phyloP scores from a whole-genome alignment of 179 eudicot genomes.

The Silene coronaria region DNA sequence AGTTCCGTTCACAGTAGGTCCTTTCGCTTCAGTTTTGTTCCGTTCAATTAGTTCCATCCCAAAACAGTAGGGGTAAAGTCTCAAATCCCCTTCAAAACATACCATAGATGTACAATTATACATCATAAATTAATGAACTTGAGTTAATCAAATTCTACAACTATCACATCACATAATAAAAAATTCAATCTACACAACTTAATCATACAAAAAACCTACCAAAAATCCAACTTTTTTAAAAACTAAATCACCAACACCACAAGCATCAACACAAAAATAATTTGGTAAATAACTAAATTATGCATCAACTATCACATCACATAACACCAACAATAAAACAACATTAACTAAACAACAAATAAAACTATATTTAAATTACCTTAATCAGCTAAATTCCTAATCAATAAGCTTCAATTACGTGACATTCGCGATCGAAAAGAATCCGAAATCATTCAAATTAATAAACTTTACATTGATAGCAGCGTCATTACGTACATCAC shows the following conservation, averaged over 20 bases:
- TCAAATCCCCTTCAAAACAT: background rate
- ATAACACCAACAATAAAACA: slow-evolving; percentile 7
- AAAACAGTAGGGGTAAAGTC: too few species aligned
- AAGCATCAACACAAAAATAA: slow-evolving; percentile 6
- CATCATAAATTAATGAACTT: background rate
- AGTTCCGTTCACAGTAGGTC: too few species aligned
- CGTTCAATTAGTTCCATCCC: too few species aligned
- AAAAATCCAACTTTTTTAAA: background rate
- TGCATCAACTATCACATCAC: slow-evolving; percentile 25
- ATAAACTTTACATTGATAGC: background rate
- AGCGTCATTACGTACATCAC: background rate
- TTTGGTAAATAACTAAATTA: background rate
- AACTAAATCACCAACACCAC: slow-evolving; percentile 7
- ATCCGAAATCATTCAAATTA: slow-evolving; percentile 2
- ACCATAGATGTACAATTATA: background rate
- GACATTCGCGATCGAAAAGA: background rate
- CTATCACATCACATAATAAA: slow-evolving; percentile 11
- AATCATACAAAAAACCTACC: slow-evolving; percentile 14
- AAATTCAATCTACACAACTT: slow-evolving; percentile 5
- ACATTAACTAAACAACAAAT: slow-evolving; percentile 9
- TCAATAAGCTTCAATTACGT: slow-evolving; percentile 7
- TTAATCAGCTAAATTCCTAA: background rate
- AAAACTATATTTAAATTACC: background rate
- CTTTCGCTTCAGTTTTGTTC: too few species aligned
- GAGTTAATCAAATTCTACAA: background rate